phyloP scores from a whole-genome alignment of 257 asterid genomes.

The Solanum peruvianum region DNA sequence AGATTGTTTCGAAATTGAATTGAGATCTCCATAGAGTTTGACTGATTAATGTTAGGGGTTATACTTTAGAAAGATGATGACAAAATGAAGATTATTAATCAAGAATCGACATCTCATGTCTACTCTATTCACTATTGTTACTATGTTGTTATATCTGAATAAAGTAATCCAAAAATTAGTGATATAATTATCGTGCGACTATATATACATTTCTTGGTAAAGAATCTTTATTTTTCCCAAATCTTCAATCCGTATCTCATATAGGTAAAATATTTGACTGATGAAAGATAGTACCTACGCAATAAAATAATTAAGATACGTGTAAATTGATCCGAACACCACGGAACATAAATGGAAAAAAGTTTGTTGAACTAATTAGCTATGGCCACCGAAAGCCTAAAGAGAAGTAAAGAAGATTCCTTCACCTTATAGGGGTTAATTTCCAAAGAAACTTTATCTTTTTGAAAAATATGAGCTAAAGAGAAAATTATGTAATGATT shows the following conservation, averaged over 20 bases:
- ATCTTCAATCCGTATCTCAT: neutral
- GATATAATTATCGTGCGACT: neutral
- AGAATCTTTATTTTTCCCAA: neutral
- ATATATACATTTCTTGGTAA: neutral
- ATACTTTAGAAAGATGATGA: too few relatives aligned
- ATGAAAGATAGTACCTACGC: neutral
- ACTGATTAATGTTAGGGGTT: too few relatives aligned
- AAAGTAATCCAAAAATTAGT: neutral
- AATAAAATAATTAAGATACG: neutral
- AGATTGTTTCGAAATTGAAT: neutral
- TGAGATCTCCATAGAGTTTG: neutral
- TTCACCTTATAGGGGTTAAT: neutral
- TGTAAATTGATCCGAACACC: fast-evolving
- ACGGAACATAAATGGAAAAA: neutral
- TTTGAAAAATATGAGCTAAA: neutral
- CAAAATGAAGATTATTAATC: neutral
- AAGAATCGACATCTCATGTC: neutral
- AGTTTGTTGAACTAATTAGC: conserved; percentile 16
- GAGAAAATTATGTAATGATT: neutral
- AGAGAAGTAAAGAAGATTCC: neutral
- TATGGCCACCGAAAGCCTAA: conserved; percentile 53
- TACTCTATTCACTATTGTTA: fast-evolving
- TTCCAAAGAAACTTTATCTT: neutral
- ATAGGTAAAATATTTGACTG: too few relatives aligned
- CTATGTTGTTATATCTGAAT: neutral